Conservation (phyloP, 2,329 filamentous ascomycete species). For the Aspergillus ustus region DNA sequence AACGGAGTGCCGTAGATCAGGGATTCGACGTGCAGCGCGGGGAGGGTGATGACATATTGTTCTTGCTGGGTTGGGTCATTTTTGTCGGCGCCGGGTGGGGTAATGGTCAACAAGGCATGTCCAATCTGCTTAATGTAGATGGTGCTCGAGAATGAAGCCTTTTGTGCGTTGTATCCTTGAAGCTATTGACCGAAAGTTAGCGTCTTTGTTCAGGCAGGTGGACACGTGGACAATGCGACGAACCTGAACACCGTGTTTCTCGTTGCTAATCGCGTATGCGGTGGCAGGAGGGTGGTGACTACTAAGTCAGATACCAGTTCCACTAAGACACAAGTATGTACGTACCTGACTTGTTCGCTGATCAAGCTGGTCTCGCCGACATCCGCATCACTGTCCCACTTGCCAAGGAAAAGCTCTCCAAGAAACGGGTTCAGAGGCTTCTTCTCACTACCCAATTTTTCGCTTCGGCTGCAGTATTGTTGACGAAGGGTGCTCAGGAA, state of each 20-base stretch:
- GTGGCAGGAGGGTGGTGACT: slow-evolving; percentile 92
- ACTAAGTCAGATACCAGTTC: neutral
- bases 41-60: slow-evolving; percentile 88
- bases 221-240: slow-evolving; percentile 55
- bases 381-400: slow-evolving; percentile 75
- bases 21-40: slow-evolving; percentile 89
- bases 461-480: slow-evolving; percentile 75
- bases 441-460: slow-evolving; percentile 88
- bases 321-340: neutral
- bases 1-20: slow-evolving; percentile 77
- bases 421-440: slow-evolving; percentile 97
- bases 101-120: slow-evolving; percentile 79
- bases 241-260: slow-evolving; percentile 73
- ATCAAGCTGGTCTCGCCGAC: slow-evolving; percentile 81
- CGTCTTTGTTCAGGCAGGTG: neutral
- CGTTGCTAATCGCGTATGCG: slow-evolving; percentile 89
- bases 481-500: slow-evolving; percentile 92
- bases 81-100: slow-evolving; percentile 57
- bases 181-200: slow-evolving; percentile 41
- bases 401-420: slow-evolving; percentile 90
- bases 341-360: slow-evolving; percentile 85
- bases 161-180: slow-evolving; percentile 92
- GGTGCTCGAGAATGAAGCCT: slow-evolving; percentile 89
- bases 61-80: slow-evolving; percentile 53
- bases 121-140: slow-evolving; percentile 96